A percentile compares a stretch with the other conserved stretches of the same genome.
Conservation (phyloP, 1,284 basidiomycete genomes). For the Apiotrichum sp. region DNA sequence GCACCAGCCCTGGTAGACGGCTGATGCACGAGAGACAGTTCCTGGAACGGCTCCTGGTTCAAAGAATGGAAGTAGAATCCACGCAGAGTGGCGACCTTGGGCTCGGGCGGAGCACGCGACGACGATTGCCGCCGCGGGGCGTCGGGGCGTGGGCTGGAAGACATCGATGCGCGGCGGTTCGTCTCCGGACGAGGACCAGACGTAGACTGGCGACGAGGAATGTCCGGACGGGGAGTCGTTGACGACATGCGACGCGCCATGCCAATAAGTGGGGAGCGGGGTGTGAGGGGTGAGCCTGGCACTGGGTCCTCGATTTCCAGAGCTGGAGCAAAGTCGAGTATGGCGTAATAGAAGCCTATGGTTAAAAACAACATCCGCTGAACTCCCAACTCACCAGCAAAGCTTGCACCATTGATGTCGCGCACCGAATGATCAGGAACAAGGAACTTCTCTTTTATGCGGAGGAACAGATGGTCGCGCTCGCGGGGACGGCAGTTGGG, state of each 20-base stretch:
- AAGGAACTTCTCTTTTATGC: conserved; percentile 94
- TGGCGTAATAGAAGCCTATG: conserved; percentile 71
- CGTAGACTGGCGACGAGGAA: conserved; percentile 18
- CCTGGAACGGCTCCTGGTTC: conserved; percentile 48
- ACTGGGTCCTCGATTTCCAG: conserved; percentile 19
- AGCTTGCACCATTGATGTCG: conserved; percentile 91
- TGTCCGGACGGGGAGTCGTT: conserved; percentile 11
- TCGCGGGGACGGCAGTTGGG: conserved; percentile 27
- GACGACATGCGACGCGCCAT: conserved; percentile 11
- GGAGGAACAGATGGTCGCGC: conserved; percentile 65
- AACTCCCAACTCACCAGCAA: conserved; percentile 62
- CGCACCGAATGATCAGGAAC: conserved; percentile 89
- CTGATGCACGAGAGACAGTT: conserved; percentile 48
- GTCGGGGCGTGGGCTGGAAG: conserved; percentile 9
- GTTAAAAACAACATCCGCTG: conserved; percentile 12
- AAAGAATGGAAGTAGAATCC: conserved; percentile 78
- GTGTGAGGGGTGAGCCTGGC: conserved; percentile 24
- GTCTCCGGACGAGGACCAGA: conserved; percentile 18
- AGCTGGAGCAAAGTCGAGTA: conserved; percentile 45
- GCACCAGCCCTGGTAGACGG: conserved; percentile 32
- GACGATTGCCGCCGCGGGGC: conserved; percentile 18
- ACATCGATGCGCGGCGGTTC: conserved; percentile 14
- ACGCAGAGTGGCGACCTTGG: conserved; percentile 36
- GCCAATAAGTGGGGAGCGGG: conserved; percentile 16
- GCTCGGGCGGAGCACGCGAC: conserved; percentile 17